Evolutionary conservation across 495 filamentous ascomycete genomes (phyloP).

Genomic region (Delitschia confertaspora): DNA sequence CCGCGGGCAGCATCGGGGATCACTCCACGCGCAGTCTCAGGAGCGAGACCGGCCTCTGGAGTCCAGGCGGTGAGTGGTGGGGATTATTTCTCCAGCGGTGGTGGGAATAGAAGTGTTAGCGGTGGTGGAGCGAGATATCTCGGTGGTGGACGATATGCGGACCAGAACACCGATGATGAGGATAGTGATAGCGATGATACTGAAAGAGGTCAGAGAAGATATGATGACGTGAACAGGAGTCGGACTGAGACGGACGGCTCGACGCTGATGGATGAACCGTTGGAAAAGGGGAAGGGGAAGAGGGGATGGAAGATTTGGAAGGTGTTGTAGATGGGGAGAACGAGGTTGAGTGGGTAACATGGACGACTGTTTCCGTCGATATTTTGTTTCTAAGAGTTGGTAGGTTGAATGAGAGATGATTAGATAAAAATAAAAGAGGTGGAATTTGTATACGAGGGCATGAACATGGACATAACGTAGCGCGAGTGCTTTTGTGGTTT

Average conservation of each 20-base stretch:
- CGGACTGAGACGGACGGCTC: background rate
- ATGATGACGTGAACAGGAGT: background rate
- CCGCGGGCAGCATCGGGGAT: conserved; percentile 1
- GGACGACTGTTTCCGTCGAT: too few relatives aligned
- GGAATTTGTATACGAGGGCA: too few relatives aligned
- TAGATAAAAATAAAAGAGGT: too few relatives aligned
- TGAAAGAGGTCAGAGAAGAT: background rate
- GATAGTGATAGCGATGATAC: conserved; percentile 9
- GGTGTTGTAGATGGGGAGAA: too few relatives aligned
- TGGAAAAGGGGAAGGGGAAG: conserved; percentile 15
- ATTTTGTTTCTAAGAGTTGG: too few relatives aligned
- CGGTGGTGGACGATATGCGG: conserved; percentile 19
- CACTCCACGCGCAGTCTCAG: too few relatives aligned
- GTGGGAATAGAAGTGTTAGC: background rate
- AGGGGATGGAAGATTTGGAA: conserved; percentile 27
- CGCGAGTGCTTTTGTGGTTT: too few relatives aligned
- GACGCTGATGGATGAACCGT: conserved; percentile 5
- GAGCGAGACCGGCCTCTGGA: too few relatives aligned
- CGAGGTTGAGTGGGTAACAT: too few relatives aligned
- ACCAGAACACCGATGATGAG: conserved; percentile 7
- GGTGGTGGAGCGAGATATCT: conserved; percentile 18
- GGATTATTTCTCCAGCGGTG: background rate
- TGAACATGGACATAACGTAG: too few relatives aligned
- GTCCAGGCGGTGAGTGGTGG: conserved; percentile 3
- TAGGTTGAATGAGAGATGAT: too few relatives aligned